Evolutionary conservation across 108 stramenopile species (phyloP).

Genomic region (Cyclotella atomus): DNA sequence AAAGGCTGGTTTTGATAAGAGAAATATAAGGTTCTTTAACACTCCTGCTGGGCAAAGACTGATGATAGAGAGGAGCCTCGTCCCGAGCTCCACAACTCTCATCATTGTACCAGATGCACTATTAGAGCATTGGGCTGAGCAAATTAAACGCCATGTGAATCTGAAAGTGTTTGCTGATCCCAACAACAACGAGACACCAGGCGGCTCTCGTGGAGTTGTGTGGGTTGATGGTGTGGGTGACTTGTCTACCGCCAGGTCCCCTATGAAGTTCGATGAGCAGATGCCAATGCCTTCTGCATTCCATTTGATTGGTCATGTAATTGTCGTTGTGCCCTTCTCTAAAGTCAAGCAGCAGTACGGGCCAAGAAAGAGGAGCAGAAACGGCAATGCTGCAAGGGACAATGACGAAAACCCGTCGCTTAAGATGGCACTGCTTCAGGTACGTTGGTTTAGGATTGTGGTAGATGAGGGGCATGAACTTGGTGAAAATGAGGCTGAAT

Average conservation of each 20-base stretch:
- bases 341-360: conserved; percentile 33
- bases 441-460: conserved; percentile 65
- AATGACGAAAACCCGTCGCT: neutral
- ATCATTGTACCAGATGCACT: conserved; percentile 79
- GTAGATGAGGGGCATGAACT: conserved; percentile 89
- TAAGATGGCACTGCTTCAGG: conserved; percentile 42
- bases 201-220: conserved; percentile 43
- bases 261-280: conserved; percentile 29
- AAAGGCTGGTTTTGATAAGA: conserved; percentile 55
- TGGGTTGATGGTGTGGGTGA: conserved; percentile 63
- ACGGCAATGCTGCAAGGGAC: conserved; percentile 1
- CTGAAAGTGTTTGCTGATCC: conserved; percentile 45
- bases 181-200: neutral
- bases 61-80: conserved; percentile 56
- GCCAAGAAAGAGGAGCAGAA: conserved; percentile 16
- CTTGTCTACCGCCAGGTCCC: conserved; percentile 47
- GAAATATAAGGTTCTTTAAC: conserved; percentile 41
- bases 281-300: conserved; percentile 32
- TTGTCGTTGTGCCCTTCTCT: conserved; percentile 62
- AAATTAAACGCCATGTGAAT: conserved; percentile 63
- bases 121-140: conserved; percentile 80
- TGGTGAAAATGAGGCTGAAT: conserved; percentile 46
- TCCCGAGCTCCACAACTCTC: conserved; percentile 64
- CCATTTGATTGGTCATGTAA: conserved; percentile 39
- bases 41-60: conserved; percentile 40